Conservation (phyloP, 495 filamentous ascomycete genomes). For the Penicillium atrosanguineum region DNA sequence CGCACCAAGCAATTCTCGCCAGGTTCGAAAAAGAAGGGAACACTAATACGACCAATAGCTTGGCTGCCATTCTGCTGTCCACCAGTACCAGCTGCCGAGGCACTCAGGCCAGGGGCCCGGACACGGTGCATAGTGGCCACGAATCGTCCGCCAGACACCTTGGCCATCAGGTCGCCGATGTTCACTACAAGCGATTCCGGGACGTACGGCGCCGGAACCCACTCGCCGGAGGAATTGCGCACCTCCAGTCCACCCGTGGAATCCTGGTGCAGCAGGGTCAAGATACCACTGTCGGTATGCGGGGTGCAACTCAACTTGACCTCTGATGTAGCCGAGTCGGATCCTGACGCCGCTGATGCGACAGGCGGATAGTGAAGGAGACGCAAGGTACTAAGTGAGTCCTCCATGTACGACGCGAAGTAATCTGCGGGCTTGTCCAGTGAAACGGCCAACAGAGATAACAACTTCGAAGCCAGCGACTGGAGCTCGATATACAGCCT, state of each 20-base stretch:
- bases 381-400: constrained; percentile 43
- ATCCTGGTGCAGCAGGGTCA: constrained; percentile 46
- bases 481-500: constrained; percentile 42
- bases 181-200: constrained; percentile 47
- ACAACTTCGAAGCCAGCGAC: constrained; percentile 33
- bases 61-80: constrained; percentile 5
- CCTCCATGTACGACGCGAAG: constrained; percentile 36
- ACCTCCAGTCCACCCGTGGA: constrained; percentile 43
- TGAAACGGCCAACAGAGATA: constrained; percentile 40
- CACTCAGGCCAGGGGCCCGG: constrained; percentile 15
- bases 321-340: constrained; percentile 4
- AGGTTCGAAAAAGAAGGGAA: constrained; percentile 52
- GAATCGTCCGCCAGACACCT: constrained; percentile 45
- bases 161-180: constrained; percentile 49
- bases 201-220: constrained; percentile 45
- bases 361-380: constrained; percentile 38
- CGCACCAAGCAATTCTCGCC: constrained; percentile 38
- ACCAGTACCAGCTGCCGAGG: background rate
- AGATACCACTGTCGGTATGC: constrained; percentile 44
- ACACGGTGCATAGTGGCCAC: constrained; percentile 51
- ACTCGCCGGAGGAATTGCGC: constrained; percentile 34
- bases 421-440: constrained; percentile 36
- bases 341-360: constrained; percentile 5
- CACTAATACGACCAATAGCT: constrained; percentile 38
- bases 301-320: constrained; percentile 44